phyloP scores from a whole-genome alignment of 345 rosid species.

The Eucalyptus cladocalyx region DNA sequence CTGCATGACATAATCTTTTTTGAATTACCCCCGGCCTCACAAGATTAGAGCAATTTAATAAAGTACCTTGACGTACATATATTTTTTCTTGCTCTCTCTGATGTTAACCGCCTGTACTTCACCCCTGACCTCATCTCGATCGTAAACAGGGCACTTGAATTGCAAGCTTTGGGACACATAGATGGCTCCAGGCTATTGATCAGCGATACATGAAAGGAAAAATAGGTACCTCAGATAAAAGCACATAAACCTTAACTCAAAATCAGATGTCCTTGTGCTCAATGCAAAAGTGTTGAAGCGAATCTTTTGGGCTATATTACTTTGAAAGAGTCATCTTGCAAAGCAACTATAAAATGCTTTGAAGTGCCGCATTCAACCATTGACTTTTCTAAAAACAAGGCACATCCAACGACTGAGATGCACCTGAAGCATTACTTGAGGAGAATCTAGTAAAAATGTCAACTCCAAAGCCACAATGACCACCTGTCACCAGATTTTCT shows the following conservation, averaged over 20 bases:
- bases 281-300: background rate
- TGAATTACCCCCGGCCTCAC: background rate
- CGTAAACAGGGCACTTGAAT: constrained; percentile 62
- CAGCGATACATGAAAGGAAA: background rate
- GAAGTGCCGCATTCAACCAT: background rate
- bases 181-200: constrained; percentile 70
- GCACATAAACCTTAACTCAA: background rate
- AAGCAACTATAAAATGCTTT: background rate
- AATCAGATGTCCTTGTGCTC: background rate
- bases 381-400: background rate
- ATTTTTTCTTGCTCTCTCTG: constrained; percentile 47
- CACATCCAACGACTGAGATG: background rate
- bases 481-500: background rate
- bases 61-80: constrained; percentile 31
- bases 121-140: constrained; percentile 56
- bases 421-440: background rate
- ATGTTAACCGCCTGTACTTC: constrained; percentile 36
- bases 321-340: background rate
- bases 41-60: background rate
- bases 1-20: constrained; percentile 4
- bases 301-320: background rate
- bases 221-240: background rate
- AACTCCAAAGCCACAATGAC: background rate
- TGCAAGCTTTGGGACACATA: constrained; percentile 75
- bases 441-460: background rate